Evolutionary conservation across 305 asterid genomes (phyloP), one percentile per base, ranked within the genome.

Genomic region (Ajuga reptans): DNA sequence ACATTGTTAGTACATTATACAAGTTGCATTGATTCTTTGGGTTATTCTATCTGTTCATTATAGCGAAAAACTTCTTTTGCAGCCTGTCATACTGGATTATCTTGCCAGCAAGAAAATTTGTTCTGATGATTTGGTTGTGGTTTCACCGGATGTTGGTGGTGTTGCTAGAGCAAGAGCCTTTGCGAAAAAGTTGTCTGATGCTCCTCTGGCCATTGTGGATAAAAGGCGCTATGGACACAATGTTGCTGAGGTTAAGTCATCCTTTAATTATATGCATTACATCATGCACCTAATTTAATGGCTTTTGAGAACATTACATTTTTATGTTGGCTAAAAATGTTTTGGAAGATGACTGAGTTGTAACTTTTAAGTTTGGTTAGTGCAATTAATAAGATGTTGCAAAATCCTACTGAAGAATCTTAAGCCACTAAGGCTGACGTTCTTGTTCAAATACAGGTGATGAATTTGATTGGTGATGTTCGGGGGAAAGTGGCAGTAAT

Each of bases 21-120:
- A 51, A 31, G 63, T 75, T 63, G 50, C 51, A 68, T 53, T 41
- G 46, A 43, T 14, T 53, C 43, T 61, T 39, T 55, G 57, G 46
- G 33, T 42, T 15, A 45, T 53, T 57, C 27, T 68, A 11, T 49
- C 15, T 17, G 64, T 74, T 49, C 41, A n/a, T 42, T 11, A 55
- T 27, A 39, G 51, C 36, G 67, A 18, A 27, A 58, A 61, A 12
- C 61, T 74, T 39, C 3, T 71, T 68, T 65, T 66, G 80, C 85
- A 91, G 97, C 95, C 95, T 69, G 97, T 91, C 78, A 91, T 91
- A 72, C 96, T 91, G 80, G 97, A 91, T 86, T 91, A 91, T 81
- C 95, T 91, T 64, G 97, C 97, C 80, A 91, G 97, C 87, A 91
- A 91, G 90, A 87, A 75, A 61, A 87, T 89, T 78, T 82, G 83